A percentile compares a stretch with the other conserved stretches of the same genome.
phyloP scores from a whole-genome alignment of 257 asterid species.

The Cinchona pubescens region DNA sequence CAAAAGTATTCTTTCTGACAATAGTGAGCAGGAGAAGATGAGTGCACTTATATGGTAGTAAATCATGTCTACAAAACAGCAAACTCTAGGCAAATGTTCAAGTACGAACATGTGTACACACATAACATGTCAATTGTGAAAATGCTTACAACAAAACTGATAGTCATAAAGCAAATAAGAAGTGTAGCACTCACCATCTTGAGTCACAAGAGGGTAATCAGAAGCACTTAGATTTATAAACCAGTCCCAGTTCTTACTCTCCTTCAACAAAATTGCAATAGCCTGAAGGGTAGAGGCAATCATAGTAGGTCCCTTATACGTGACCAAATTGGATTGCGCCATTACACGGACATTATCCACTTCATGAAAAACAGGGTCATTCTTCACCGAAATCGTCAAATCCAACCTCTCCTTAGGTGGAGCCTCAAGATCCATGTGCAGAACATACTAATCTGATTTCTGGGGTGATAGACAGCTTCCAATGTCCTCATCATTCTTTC shows the following conservation, averaged over 20 bases:
- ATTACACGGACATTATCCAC: slow-evolving; percentile 92
- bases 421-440: slow-evolving; percentile 98
- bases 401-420: slow-evolving; percentile 91
- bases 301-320: slow-evolving; percentile 98
- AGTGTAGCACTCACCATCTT: slow-evolving; percentile 73
- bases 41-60: not conserved
- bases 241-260: slow-evolving; percentile 91
- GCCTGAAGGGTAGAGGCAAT: slow-evolving; percentile 96
- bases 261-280: slow-evolving; percentile 76
- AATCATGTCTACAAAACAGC: not conserved
- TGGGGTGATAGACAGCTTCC: slow-evolving; percentile 88
- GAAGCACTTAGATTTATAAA: slow-evolving; percentile 99
- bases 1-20: not conserved
- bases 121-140: slow-evolving; percentile 8
- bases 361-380: slow-evolving; percentile 68
- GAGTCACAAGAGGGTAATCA: slow-evolving; percentile 95
- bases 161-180: slow-evolving; percentile 1
- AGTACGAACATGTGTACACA: not conserved
- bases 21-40: not conserved
- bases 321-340: slow-evolving; percentile 96
- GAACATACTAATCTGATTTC: slow-evolving; percentile 91
- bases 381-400: slow-evolving; percentile 82
- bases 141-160: slow-evolving; percentile 4
- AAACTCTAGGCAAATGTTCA: no score
- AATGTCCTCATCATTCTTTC: slow-evolving; percentile 89